Evolutionary conservation across 305 asterid species (phyloP).

Genomic region (Solanum hybrid): DNA sequence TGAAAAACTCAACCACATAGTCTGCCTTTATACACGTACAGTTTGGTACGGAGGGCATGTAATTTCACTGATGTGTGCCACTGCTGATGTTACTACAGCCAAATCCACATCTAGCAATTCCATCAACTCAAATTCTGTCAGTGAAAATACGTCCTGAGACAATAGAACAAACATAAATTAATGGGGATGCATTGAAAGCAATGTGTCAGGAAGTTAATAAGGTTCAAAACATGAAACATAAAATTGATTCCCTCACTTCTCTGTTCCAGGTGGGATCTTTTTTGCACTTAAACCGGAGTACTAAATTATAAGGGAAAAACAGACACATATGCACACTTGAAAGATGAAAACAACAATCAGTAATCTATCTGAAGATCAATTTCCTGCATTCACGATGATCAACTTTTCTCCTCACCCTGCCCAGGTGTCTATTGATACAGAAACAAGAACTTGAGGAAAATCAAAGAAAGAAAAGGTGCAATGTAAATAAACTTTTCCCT

Average conservation of each 20-base stretch:
- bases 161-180: slow-evolving; percentile 5
- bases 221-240: background rate
- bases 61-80: slow-evolving; percentile 62
- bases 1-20: background rate
- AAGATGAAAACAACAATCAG: background rate
- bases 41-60: slow-evolving; percentile 71
- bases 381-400: background rate
- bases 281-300: background rate
- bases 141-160: slow-evolving; percentile 62
- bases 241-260: background rate
- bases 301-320: background rate
- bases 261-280: background rate
- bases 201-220: background rate
- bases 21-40: slow-evolving; percentile 23
- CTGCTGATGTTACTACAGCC: slow-evolving; percentile 48
- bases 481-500: background rate
- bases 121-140: slow-evolving; percentile 78
- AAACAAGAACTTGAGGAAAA: background rate
- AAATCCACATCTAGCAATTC: slow-evolving; percentile 71
- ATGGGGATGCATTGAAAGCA: background rate
- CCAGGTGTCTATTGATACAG: background rate
- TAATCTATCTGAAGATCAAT: background rate
- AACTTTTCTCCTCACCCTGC: background rate
- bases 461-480: background rate
- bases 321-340: background rate